Evolutionary conservation across 805 yeast genomes (phyloP).

Genomic region (Wickerhamomyces sydowiorum): DNA sequence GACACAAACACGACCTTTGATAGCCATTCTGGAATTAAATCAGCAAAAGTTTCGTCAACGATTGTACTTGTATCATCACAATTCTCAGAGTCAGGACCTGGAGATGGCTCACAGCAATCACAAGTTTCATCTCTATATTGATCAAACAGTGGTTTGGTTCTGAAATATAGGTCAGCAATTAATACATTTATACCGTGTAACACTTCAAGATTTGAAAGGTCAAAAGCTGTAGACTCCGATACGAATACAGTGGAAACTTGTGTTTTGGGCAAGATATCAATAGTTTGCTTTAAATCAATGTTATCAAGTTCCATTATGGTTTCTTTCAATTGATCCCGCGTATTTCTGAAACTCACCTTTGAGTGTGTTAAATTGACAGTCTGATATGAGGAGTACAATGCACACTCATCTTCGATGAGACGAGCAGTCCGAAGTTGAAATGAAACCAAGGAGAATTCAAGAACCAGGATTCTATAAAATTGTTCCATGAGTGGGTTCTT

Average conservation of each 20-base stretch:
- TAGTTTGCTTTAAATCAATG: slow-evolving; percentile 8
- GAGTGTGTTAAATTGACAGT: slow-evolving; percentile 12
- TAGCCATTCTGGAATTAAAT: slow-evolving; percentile 19
- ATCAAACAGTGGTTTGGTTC: slow-evolving; percentile 6
- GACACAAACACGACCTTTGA: slow-evolving; percentile 5
- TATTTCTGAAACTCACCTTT: slow-evolving; percentile 13
- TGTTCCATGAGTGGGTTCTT: slow-evolving; percentile 25
- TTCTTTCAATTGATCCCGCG: slow-evolving; percentile 5
- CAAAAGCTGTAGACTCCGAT: slow-evolving; percentile 14
- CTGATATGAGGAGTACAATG: slow-evolving; percentile 11
- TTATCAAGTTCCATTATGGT: slow-evolving; percentile 10
- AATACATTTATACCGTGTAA: slow-evolving; percentile 25
- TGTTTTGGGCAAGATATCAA: slow-evolving; percentile 11
- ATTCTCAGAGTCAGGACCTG: neutral
- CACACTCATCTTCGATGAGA: slow-evolving; percentile 20
- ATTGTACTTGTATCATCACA: neutral
- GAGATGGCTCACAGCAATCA: neutral
- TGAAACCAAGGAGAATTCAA: slow-evolving; percentile 20
- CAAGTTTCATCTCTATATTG: slow-evolving; percentile 7
- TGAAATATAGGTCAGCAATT: slow-evolving; percentile 13
- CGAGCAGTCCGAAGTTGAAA: slow-evolving; percentile 11
- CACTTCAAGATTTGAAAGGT: slow-evolving; percentile 23
- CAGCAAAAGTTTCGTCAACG: slow-evolving; percentile 6
- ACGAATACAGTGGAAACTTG: slow-evolving; percentile 1
- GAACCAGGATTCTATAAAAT: slow-evolving; percentile 24